Percentiles rank a stretch among this genome's conserved stretches.
These are phyloP conservation scores for Citrullus colocynthis DNA, from an alignment of 306 rosid species.

Conservation along the genomic window DNA sequence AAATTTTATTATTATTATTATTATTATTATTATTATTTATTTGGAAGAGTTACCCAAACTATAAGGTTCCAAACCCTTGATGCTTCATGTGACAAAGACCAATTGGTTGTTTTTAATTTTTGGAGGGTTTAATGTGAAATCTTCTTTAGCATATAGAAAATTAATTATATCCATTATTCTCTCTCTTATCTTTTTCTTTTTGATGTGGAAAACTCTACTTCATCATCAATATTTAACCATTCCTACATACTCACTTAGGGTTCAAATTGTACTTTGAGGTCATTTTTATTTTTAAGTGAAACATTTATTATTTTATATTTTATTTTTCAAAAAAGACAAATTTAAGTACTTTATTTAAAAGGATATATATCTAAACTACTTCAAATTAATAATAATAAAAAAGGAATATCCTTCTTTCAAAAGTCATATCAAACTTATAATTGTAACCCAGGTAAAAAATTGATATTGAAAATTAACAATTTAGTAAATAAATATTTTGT, in stretches of 20 bases:
- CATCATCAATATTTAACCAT: not conserved
- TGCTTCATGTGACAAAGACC: slow-evolving; percentile 6
- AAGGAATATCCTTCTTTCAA: no score
- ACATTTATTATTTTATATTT: not conserved
- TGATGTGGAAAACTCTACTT: not conserved
- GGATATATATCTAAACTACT: not conserved
- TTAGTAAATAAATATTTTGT: no score
- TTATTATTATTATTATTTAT: not conserved
- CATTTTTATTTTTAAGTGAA: not conserved
- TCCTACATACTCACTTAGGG: not conserved
- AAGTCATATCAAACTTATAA: no score
- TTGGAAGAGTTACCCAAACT: not conserved
- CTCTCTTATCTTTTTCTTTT: not conserved
- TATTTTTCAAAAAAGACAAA: not conserved
- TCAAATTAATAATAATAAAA: no score
- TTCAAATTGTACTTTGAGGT: not conserved
- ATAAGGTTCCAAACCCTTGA: not conserved
- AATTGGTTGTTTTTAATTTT: not conserved
- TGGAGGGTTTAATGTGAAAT: not conserved
- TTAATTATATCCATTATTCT: not conserved
- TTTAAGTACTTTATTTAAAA: not conserved
- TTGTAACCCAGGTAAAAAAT: no score
- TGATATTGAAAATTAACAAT: no score
- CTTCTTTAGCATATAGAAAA: not conserved
- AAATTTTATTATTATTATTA: not conserved